Evolutionary conservation across 2,329 filamentous ascomycete genomes (phyloP).

Genomic region (Trichophyton verrucosum): DNA sequence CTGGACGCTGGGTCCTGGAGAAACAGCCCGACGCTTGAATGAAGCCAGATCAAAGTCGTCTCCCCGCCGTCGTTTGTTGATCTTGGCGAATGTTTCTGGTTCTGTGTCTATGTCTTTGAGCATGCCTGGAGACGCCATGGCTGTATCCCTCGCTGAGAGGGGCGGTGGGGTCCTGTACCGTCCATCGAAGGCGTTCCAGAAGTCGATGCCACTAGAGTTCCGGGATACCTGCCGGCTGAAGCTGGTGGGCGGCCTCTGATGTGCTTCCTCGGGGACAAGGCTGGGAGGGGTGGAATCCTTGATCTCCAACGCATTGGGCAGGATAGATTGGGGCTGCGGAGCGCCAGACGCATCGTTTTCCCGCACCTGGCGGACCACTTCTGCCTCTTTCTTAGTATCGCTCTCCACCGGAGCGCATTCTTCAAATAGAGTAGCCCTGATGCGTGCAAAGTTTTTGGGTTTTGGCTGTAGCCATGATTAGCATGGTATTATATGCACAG

Average conservation of each 20-base stretch:
- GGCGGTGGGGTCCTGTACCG: conserved; percentile 54
- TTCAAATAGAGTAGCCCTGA: conserved; percentile 77
- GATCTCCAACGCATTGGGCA: neutral
- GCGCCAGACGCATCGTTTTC: conserved; percentile 64
- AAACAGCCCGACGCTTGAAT: conserved; percentile 85
- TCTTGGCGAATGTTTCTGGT: neutral
- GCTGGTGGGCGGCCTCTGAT: conserved; percentile 39
- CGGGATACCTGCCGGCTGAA: conserved; percentile 64
- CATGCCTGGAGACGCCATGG: conserved; percentile 15
- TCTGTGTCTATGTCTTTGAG: conserved; percentile 4
- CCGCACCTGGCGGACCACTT: conserved; percentile 88
- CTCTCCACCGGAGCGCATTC: conserved; percentile 78
- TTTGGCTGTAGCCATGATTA: conserved; percentile 55
- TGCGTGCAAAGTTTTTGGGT: conserved; percentile 88
- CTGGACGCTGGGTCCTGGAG: conserved; percentile 78
- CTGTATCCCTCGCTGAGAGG: conserved; percentile 23
- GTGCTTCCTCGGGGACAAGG: conserved; percentile 13
- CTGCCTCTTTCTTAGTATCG: conserved; percentile 80
- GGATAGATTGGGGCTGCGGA: conserved; percentile 33
- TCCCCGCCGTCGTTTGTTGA: conserved; percentile 58
- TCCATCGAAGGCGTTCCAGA: conserved; percentile 71
- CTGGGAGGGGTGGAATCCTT: conserved; percentile 6
- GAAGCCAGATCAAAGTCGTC: conserved; percentile 80
- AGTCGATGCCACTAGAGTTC: conserved; percentile 59
- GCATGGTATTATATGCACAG: neutral